phyloP scores from a whole-genome alignment of 768 basidiomycete species.

The Amanita pallidorosea region DNA sequence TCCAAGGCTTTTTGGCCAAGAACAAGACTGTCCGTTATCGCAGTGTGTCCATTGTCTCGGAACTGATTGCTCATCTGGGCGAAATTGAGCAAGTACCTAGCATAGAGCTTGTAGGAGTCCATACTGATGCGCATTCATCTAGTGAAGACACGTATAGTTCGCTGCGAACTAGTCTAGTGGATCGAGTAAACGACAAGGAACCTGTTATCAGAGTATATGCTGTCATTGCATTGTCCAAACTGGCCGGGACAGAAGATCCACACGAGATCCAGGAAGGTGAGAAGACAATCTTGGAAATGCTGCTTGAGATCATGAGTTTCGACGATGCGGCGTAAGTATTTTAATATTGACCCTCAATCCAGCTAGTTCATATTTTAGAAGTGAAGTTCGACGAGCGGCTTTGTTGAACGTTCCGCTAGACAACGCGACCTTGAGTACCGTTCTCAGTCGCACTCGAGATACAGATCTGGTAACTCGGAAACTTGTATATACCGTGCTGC shows the following conservation, averaged over 20 bases:
- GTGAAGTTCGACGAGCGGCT: constrained; percentile 89
- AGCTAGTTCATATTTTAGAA: constrained; percentile 10
- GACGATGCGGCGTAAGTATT: constrained; percentile 58
- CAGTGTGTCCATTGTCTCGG: constrained; percentile 69
- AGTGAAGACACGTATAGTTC: constrained; percentile 77
- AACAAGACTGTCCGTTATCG: constrained; percentile 85
- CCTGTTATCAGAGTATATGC: constrained; percentile 75
- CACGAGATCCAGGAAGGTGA: constrained; percentile 38
- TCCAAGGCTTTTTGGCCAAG: constrained; percentile 80
- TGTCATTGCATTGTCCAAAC: constrained; percentile 67
- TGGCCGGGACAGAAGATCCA: constrained; percentile 62
- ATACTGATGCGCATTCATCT: constrained; percentile 3
- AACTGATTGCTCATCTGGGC: constrained; percentile 76
- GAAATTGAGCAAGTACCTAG: constrained; percentile 69
- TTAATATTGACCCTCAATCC: background rate
- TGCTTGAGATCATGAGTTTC: constrained; percentile 57
- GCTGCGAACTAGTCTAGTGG: constrained; percentile 59
- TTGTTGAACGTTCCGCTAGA: constrained; percentile 67
- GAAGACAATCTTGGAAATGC: constrained; percentile 48
- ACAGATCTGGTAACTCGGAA: constrained; percentile 73
- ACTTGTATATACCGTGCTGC: constrained; percentile 68
- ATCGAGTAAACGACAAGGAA: constrained; percentile 84
- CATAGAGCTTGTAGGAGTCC: background rate
- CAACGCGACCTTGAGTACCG: constrained; percentile 44
- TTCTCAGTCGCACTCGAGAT: constrained; percentile 80